Evolutionary conservation across 2,329 filamentous ascomycete species (phyloP).

Genomic region (Epichloe typhina): DNA sequence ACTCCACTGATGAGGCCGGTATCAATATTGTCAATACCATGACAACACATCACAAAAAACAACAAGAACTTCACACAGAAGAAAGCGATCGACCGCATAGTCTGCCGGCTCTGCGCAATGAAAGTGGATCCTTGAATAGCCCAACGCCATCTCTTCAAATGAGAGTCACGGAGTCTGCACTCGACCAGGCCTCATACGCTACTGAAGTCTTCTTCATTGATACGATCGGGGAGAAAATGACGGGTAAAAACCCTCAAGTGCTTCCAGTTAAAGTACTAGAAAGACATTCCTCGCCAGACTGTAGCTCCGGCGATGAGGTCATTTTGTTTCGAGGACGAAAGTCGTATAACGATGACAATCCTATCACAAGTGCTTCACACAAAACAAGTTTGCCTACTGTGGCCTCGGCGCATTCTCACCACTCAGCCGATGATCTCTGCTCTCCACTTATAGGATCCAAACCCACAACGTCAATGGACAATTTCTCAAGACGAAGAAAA

Average conservation of each 20-base stretch:
- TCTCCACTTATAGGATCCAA: not conserved
- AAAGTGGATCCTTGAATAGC: not conserved
- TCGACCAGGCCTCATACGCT: not conserved
- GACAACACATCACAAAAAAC: not conserved
- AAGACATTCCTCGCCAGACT: conserved; percentile 11
- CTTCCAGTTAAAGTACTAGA: conserved; percentile 8
- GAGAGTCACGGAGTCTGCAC: not conserved
- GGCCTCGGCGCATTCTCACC: not conserved
- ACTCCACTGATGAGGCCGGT: not conserved
- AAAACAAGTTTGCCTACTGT: not conserved
- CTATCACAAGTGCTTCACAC: not conserved
- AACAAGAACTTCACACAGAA: not conserved
- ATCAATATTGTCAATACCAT: conserved; percentile 1
- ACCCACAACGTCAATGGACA: not conserved
- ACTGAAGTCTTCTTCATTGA: conserved; percentile 24
- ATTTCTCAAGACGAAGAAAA: not conserved
- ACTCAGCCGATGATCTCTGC: not conserved
- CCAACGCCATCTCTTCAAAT: not conserved
- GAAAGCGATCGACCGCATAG: not conserved
- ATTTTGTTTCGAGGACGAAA: conserved; percentile 51
- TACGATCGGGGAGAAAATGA: conserved; percentile 16
- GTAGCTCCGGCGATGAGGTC: conserved; percentile 49
- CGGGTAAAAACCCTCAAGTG: not conserved
- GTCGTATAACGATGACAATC: conserved; percentile 9
- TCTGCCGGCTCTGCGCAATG: not conserved